Evolutionary conservation across 2,329 filamentous ascomycete species (phyloP).

Genomic region (Teratosphaeria zuluensis): DNA sequence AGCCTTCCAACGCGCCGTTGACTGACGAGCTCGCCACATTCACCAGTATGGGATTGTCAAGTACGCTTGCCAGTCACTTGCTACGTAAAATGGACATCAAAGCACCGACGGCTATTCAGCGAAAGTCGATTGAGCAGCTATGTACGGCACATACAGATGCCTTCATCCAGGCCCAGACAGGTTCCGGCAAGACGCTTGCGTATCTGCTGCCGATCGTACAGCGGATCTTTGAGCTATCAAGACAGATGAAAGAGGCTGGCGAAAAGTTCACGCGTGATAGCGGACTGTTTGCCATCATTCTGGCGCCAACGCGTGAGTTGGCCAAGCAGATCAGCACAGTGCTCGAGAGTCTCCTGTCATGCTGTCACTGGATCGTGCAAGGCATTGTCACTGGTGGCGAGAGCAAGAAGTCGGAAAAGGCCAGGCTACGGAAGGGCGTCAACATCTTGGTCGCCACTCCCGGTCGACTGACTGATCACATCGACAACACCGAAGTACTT

Average conservation of each 20-base stretch:
- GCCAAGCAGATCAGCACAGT: conserved; percentile 89
- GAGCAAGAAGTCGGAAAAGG: conserved; percentile 77
- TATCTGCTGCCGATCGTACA: conserved; percentile 90
- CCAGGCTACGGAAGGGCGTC: conserved; percentile 82
- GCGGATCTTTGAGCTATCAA: conserved; percentile 67
- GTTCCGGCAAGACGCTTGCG: conserved; percentile 94
- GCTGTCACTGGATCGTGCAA: conserved; percentile 86
- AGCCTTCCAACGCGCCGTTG: conserved; percentile 85
- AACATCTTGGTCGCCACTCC: conserved; percentile 96
- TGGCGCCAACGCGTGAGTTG: conserved; percentile 86
- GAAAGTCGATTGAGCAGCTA: conserved; percentile 73
- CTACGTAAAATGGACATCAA: conserved; percentile 78
- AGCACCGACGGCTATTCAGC: conserved; percentile 89
- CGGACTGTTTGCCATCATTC: conserved; percentile 84
- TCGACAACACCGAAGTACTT: conserved; percentile 83
- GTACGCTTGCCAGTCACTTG: conserved; percentile 70
- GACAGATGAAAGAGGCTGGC: conserved; percentile 33
- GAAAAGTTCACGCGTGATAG: conserved; percentile 64
- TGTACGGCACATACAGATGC: conserved; percentile 75
- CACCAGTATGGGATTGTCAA: conserved; percentile 71
- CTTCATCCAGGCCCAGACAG: conserved; percentile 93
- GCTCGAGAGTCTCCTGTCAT: conserved; percentile 74
- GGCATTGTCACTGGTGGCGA: conserved; percentile 71
- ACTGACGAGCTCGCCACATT: conserved; percentile 78
- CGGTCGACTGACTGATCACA: conserved; percentile 79